phyloP scores from a whole-genome alignment of 2,329 filamentous ascomycete genomes.

The Lachnellula cervina region DNA sequence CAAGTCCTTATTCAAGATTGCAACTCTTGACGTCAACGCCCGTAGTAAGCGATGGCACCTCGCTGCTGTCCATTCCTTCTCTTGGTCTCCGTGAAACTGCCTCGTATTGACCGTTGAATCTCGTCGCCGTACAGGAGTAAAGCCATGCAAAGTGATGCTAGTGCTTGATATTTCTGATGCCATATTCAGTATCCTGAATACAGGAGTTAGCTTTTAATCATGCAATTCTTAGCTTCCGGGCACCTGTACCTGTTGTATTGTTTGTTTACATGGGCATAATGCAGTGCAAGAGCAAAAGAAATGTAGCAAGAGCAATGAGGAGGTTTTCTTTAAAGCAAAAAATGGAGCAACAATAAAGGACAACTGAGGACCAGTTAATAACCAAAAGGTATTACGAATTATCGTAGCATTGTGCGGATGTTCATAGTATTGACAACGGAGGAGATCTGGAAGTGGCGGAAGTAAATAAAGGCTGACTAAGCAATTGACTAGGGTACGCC shows the following conservation, averaged over 20 bases:
- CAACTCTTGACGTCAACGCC: slow-evolving; percentile 39
- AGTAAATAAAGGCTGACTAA: neutral
- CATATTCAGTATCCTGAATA: slow-evolving; percentile 7
- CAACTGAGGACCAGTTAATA: neutral
- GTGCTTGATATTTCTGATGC: neutral
- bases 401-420: no score
- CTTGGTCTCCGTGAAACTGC: slow-evolving; percentile 13
- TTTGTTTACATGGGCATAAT: slow-evolving; percentile 7
- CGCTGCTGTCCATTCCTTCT: slow-evolving; percentile 37
- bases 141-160: slow-evolving; percentile 15
- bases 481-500: neutral
- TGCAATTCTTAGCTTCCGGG: neutral
- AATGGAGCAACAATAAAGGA: neutral
- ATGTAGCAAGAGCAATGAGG: slow-evolving; percentile 1
- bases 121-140: slow-evolving; percentile 27
- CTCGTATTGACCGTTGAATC: slow-evolving; percentile 20
- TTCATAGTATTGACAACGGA: neutral
- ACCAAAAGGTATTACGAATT: neutral
- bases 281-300: neutral
- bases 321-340: neutral
- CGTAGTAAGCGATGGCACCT: slow-evolving; percentile 41
- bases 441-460: neutral
- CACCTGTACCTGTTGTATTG: slow-evolving; percentile 5
- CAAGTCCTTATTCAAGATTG: slow-evolving; percentile 35
- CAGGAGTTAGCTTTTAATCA: neutral